A percentile compares a stretch with the other conserved stretches of the same genome.
Conservation (phyloP, 2,329 filamentous ascomycete genomes). For the Aspergillus sp. region DNA sequence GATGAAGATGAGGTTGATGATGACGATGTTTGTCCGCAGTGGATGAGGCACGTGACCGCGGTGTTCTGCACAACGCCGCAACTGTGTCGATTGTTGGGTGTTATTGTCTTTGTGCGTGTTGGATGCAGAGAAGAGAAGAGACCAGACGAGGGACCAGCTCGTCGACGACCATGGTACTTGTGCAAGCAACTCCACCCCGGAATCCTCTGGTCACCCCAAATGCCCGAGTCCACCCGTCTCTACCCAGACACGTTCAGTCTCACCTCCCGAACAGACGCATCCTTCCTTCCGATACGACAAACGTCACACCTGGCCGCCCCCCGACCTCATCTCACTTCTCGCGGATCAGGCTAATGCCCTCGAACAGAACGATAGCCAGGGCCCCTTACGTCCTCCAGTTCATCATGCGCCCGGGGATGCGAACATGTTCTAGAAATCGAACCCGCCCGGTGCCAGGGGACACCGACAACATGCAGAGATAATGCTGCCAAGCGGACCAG, state of each 20-base stretch:
- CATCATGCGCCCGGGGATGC: neutral
- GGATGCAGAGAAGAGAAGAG: neutral
- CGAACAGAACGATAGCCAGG: neutral
- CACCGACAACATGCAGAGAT: neutral
- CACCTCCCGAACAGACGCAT: neutral
- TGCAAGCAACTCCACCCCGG: neutral
- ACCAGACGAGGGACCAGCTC: too few relatives aligned
- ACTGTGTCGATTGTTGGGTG: neutral
- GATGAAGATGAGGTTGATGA: neutral
- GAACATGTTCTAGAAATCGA: neutral
- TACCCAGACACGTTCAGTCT: neutral
- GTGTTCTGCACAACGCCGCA: neutral
- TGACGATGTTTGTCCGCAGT: neutral
- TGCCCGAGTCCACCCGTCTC: neutral
- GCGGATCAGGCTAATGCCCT: too few relatives aligned
- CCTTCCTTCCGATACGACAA: neutral
- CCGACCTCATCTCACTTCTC: too few relatives aligned
- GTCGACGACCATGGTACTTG: too few relatives aligned
- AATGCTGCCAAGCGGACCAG: constrained; percentile 4
- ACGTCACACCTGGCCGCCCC: too few relatives aligned
- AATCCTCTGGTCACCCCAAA: neutral
- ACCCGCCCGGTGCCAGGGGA: neutral
- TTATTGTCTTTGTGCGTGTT: neutral
- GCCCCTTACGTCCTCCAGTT: neutral
- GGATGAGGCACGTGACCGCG: neutral